A percentile compares a stretch with the other conserved stretches of the same genome.
These are phyloP conservation scores for Cyclostephanos tholiformis DNA, from an alignment of 108 stramenopile species.

Conservation along the genomic window DNA sequence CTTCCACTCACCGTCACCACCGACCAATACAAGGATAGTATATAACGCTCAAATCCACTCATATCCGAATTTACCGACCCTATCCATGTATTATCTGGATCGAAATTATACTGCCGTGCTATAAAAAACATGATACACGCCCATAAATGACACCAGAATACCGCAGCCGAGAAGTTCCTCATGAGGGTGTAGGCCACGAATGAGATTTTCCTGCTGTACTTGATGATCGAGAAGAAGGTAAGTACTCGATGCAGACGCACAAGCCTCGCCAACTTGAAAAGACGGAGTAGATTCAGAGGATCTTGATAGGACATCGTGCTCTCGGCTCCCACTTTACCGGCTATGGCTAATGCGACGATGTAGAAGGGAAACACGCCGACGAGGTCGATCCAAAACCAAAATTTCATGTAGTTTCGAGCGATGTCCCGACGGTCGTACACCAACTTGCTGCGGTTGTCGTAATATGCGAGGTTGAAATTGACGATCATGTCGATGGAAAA, in stretches of 20 bases:
- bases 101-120: slow-evolving; percentile 53
- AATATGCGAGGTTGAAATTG: slow-evolving; percentile 49
- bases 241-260: slow-evolving; percentile 59
- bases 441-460: slow-evolving; percentile 33
- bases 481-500: slow-evolving; percentile 47
- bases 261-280: slow-evolving; percentile 33
- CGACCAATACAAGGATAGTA: slow-evolving; percentile 56
- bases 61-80: slow-evolving; percentile 26
- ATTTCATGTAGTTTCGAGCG: slow-evolving; percentile 20
- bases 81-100: slow-evolving; percentile 57
- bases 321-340: slow-evolving; percentile 41
- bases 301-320: slow-evolving; percentile 5
- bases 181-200: slow-evolving; percentile 52
- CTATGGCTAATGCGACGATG: slow-evolving; percentile 30
- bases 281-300: slow-evolving; percentile 41
- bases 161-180: slow-evolving; percentile 52
- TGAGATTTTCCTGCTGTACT: slow-evolving; percentile 55
- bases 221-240: slow-evolving; percentile 50
- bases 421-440: slow-evolving; percentile 35
- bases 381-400: slow-evolving; percentile 63
- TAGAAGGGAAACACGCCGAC: slow-evolving; percentile 67
- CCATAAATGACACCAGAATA: slow-evolving; percentile 59
- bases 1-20: slow-evolving; percentile 42
- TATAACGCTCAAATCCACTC: slow-evolving; percentile 43
- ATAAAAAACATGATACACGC: slow-evolving; percentile 71